Percentiles rank a stretch among this genome's conserved stretches.
Conservation (phyloP, 2,329 filamentous ascomycete species). For the Sporothrix brasiliensis region DNA sequence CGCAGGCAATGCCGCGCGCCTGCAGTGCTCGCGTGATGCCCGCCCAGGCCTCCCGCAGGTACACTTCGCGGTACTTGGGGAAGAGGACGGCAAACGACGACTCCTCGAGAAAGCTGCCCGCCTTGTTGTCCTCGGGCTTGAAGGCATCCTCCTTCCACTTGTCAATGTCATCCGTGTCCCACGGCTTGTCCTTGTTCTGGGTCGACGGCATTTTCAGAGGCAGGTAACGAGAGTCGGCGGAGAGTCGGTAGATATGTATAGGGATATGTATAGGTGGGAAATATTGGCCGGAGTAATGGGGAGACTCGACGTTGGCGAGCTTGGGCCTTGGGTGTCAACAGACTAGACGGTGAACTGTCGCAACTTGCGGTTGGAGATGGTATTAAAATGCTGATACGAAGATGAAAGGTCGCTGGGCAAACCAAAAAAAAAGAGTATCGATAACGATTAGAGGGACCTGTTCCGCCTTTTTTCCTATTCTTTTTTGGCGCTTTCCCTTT, state of each 20-base stretch:
- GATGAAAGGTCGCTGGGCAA: constrained; percentile 23
- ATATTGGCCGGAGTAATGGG: background rate
- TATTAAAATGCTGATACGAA: background rate
- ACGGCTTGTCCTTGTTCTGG: constrained; percentile 86
- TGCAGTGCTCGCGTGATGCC: constrained; percentile 84
- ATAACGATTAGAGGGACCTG: constrained; percentile 22
- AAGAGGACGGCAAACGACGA: constrained; percentile 87
- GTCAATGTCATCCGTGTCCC: constrained; percentile 96
- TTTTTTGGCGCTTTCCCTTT: constrained; percentile 15
- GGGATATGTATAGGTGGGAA: background rate
- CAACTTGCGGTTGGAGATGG: constrained; percentile 10
- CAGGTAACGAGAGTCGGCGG: too few species aligned
- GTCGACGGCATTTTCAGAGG: constrained; percentile 73
- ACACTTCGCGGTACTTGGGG: constrained; percentile 94
- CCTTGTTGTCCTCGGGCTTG: constrained; percentile 79
- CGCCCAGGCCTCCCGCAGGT: constrained; percentile 91
- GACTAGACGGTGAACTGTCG: background rate
- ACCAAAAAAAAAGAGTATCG: constrained; percentile 27
- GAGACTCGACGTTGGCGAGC: background rate
- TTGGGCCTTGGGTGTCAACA: background rate
- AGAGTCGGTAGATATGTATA: background rate
- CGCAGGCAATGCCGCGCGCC: constrained; percentile 85
- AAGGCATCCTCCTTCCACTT: constrained; percentile 94
- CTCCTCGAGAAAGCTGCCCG: constrained; percentile 87
- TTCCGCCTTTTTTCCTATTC: background rate